Percentiles rank a stretch among this genome's conserved stretches.
Conservation (phyloP, 345 rosid species). For the Nephelium lappaceum region DNA sequence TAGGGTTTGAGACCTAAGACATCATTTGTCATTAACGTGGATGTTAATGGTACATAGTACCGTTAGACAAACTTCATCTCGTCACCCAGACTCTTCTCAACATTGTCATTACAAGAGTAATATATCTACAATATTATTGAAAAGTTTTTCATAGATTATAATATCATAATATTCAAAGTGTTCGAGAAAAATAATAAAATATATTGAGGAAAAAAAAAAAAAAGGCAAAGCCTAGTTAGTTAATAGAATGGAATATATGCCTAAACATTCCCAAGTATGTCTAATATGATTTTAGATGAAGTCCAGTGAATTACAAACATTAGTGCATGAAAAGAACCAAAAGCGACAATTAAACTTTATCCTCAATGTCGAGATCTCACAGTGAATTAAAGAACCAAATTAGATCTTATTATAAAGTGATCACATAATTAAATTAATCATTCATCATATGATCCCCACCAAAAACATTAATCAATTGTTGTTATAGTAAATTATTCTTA, state of each 20-base stretch:
- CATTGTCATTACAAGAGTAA: no score
- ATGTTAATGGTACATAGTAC: no score
- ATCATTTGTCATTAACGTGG: no score
- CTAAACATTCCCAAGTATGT: slow-evolving; percentile 15
- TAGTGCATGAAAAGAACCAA: slow-evolving; percentile 31
- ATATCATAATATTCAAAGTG: no score
- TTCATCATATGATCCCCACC: background rate
- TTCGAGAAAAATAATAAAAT: background rate
- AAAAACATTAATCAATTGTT: no score
- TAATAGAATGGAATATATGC: slow-evolving; percentile 26
- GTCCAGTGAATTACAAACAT: slow-evolving; percentile 18
- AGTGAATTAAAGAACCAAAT: background rate
- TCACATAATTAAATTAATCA: background rate
- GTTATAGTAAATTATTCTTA: no score
- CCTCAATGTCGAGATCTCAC: slow-evolving; percentile 30
- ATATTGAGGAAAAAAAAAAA: background rate
- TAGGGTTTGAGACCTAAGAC: no score
- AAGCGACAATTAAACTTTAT: slow-evolving; percentile 29
- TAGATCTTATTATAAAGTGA: background rate
- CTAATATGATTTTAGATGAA: background rate
- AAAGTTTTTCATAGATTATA: no score
- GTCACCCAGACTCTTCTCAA: no score
- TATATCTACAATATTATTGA: no score
- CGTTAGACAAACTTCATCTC: no score
- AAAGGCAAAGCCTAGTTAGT: slow-evolving; percentile 1